Percentiles rank a stretch among this genome's conserved stretches.
Evolutionary conservation across 2,329 filamentous ascomycete species (phyloP).

Genomic region (Colletotrichum costaricense): DNA sequence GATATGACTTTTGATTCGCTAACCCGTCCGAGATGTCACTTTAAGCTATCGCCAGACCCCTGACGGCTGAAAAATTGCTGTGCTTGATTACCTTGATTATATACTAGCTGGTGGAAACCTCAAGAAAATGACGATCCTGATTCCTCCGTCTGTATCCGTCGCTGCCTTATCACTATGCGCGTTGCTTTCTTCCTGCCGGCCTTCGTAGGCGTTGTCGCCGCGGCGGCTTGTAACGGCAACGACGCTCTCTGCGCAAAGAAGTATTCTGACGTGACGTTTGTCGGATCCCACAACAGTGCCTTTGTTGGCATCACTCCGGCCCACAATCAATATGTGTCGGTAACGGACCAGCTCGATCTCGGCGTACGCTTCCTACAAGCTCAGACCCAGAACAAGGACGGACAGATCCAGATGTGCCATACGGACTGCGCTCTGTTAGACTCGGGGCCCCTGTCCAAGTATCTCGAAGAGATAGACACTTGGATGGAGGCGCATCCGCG

Average conservation of each 20-base stretch:
- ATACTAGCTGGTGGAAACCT: neutral
- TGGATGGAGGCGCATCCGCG: constrained; percentile 70
- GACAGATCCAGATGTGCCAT: constrained; percentile 71
- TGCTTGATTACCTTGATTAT: neutral
- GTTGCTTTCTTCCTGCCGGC: constrained; percentile 31
- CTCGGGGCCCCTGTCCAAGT: constrained; percentile 65
- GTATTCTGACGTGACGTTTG: constrained; percentile 70
- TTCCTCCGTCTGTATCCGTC: neutral
- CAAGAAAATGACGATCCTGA: neutral
- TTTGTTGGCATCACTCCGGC: constrained; percentile 67
- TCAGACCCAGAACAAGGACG: constrained; percentile 68
- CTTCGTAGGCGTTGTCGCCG: constrained; percentile 37
- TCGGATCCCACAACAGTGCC: constrained; percentile 74
- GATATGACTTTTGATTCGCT: constrained; percentile 12
- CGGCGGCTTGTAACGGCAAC: constrained; percentile 65
- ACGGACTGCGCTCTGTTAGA: constrained; percentile 70
- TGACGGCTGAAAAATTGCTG: neutral
- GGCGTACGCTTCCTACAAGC: constrained; percentile 74
- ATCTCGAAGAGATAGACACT: constrained; percentile 65
- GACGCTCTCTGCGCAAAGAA: constrained; percentile 64
- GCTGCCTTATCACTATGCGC: constrained; percentile 8
- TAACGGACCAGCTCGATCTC: constrained; percentile 67
- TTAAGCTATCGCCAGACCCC: neutral
- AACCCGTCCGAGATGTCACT: constrained; percentile 23
- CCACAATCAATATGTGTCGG: constrained; percentile 71